Evolutionary conservation across 495 filamentous ascomycete species (phyloP).

Genomic region (Penicillium argentinense): DNA sequence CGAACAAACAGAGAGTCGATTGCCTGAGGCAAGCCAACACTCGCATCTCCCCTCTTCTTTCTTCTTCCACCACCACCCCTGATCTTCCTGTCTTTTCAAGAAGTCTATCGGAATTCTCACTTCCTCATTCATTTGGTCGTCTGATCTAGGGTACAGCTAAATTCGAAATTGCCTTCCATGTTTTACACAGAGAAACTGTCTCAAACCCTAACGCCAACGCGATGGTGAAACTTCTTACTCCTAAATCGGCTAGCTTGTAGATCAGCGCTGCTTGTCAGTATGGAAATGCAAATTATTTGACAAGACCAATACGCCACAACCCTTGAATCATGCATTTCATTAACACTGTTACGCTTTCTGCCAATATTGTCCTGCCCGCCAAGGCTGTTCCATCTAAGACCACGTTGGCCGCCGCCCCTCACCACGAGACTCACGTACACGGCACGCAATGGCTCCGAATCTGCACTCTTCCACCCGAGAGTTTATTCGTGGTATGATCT

Average conservation of each 20-base stretch:
- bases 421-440: neutral
- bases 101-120: too few species aligned
- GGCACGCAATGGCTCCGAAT: conserved; percentile 7
- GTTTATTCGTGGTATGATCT: conserved; percentile 9
- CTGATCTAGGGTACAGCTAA: conserved; percentile 1
- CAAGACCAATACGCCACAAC: neutral
- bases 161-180: too few species aligned
- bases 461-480: conserved; percentile 1
- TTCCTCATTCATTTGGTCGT: too few species aligned
- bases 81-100: too few species aligned
- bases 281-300: conserved; percentile 4
- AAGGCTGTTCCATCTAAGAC: too few species aligned
- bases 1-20: too few species aligned
- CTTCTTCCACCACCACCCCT: too few species aligned
- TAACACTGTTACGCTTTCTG: conserved; percentile 1
- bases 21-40: too few species aligned
- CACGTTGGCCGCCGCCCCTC: too few species aligned
- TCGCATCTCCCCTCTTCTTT: too few species aligned
- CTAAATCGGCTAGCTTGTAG: neutral
- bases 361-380: neutral
- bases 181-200: too few species aligned
- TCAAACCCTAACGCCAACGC: neutral
- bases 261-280: conserved; percentile 1
- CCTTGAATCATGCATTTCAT: neutral
- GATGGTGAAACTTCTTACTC: neutral